Conservation (phyloP, 805 yeast species). For the Myxozyma melibiosi region DNA sequence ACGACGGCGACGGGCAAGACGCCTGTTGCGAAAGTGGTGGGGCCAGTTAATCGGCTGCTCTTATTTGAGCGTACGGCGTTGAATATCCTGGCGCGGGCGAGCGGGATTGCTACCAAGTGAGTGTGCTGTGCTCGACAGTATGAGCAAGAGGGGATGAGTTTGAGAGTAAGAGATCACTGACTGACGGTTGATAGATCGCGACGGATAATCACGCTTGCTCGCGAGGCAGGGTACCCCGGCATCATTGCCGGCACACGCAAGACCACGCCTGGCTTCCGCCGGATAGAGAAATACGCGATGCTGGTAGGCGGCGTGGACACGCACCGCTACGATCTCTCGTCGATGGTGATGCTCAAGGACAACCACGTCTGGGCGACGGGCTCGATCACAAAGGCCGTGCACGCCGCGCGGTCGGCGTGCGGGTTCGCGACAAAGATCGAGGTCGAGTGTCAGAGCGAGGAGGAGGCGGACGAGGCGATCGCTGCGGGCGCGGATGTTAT, state of each 20-base stretch:
- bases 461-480: conserved; percentile 90
- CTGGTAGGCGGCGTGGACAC: conserved; percentile 92
- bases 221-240: conserved; percentile 70
- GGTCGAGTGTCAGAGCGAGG: conserved; percentile 85
- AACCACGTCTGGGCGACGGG: conserved; percentile 94
- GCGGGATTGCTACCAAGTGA: conserved; percentile 82
- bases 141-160: not conserved
- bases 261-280: conserved; percentile 94
- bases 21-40: conserved; percentile 74
- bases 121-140: not conserved
- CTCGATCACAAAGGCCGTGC: conserved; percentile 82
- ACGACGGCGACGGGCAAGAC: conserved; percentile 57
- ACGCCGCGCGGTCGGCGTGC: conserved; percentile 72
- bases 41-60: conserved; percentile 77
- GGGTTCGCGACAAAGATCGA: conserved; percentile 91
- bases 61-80: conserved; percentile 85
- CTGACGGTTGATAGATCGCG: conserved; percentile 46
- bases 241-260: conserved; percentile 94
- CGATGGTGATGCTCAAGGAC: conserved; percentile 96
- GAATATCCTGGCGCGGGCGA: conserved; percentile 76
- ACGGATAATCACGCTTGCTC: conserved; percentile 61
- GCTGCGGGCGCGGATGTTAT: conserved; percentile 93
- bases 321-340: conserved; percentile 85
- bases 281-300: conserved; percentile 91
- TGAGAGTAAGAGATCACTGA: not conserved